Conservation (phyloP, 208 protist species). For the Leishmania tarentolae region DNA sequence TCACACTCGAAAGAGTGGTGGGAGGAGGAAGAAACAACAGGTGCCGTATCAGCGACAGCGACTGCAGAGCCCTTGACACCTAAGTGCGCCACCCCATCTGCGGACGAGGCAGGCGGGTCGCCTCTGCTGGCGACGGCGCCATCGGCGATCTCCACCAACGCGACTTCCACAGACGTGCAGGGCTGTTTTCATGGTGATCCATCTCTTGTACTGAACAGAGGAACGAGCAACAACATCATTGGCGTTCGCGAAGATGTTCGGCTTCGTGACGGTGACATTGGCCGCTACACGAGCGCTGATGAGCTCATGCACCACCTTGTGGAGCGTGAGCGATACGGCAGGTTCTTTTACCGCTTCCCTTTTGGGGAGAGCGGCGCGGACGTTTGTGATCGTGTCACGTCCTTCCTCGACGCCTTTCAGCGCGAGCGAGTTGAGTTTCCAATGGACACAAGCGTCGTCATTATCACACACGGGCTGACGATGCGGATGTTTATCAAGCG, state of each 20-base stretch:
- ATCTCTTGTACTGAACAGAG: constrained; percentile 40
- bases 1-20: constrained; percentile 34
- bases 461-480: constrained; percentile 89
- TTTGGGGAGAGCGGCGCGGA: constrained; percentile 92
- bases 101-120: not conserved
- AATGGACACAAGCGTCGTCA: constrained; percentile 87
- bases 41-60: not conserved
- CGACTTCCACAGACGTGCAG: not conserved
- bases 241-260: constrained; percentile 90
- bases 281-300: constrained; percentile 80
- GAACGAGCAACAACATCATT: constrained; percentile 60
- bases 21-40: constrained; percentile 37
- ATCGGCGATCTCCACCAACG: not conserved
- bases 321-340: constrained; percentile 86
- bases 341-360: constrained; percentile 94
- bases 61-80: not conserved
- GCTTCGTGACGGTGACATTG: constrained; percentile 93
- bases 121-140: not conserved
- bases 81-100: not conserved
- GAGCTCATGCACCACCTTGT: constrained; percentile 62
- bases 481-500: constrained; percentile 92
- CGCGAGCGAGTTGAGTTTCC: constrained; percentile 81
- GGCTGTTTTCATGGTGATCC: constrained; percentile 9
- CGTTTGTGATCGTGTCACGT: constrained; percentile 92
- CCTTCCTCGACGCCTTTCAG: constrained; percentile 89